A percentile compares a stretch with the other conserved stretches of the same genome.
Conservation (phyloP, 1,139 yeast species). For the Magnusiomyces tetraspermus region DNA sequence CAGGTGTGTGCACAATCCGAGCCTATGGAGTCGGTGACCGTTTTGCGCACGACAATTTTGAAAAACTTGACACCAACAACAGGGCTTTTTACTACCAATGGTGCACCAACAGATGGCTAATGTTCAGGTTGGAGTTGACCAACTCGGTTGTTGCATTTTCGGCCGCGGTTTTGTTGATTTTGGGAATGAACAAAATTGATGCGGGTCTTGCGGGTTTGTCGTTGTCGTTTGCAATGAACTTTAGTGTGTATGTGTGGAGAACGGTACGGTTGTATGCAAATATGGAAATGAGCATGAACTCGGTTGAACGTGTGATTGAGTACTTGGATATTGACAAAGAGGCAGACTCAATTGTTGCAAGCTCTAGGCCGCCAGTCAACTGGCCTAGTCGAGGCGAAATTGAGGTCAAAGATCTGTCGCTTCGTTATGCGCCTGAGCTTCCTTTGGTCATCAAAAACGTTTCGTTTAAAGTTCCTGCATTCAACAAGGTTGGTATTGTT, state of each 20-base stretch:
- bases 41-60: slow-evolving; percentile 71
- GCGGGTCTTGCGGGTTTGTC: slow-evolving; percentile 96
- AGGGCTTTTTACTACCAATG: slow-evolving; percentile 91
- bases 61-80: slow-evolving; percentile 73
- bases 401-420: slow-evolving; percentile 62
- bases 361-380: slow-evolving; percentile 53
- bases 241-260: slow-evolving; percentile 87
- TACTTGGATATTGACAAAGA: slow-evolving; percentile 79
- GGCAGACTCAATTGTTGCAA: slow-evolving; percentile 61
- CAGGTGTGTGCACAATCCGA: slow-evolving; percentile 88
- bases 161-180: slow-evolving; percentile 68
- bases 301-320: slow-evolving; percentile 84
- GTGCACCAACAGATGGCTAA: slow-evolving; percentile 93
- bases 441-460: slow-evolving; percentile 87
- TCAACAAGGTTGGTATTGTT: slow-evolving; percentile 82
- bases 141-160: slow-evolving; percentile 79
- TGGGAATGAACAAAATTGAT: slow-evolving; percentile 57
- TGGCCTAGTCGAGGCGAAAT: slow-evolving; percentile 87
- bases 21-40: slow-evolving; percentile 91
- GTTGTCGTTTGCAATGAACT: slow-evolving; percentile 80
- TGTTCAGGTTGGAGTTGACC: slow-evolving; percentile 72
- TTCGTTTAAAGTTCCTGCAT: slow-evolving; percentile 67
- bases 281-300: slow-evolving; percentile 93
- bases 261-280: slow-evolving; percentile 79
- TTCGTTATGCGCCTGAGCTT: slow-evolving; percentile 79